phyloP scores from a whole-genome alignment of 192 early-diverging fungal genomes.

The Lobosporangium transversale region DNA sequence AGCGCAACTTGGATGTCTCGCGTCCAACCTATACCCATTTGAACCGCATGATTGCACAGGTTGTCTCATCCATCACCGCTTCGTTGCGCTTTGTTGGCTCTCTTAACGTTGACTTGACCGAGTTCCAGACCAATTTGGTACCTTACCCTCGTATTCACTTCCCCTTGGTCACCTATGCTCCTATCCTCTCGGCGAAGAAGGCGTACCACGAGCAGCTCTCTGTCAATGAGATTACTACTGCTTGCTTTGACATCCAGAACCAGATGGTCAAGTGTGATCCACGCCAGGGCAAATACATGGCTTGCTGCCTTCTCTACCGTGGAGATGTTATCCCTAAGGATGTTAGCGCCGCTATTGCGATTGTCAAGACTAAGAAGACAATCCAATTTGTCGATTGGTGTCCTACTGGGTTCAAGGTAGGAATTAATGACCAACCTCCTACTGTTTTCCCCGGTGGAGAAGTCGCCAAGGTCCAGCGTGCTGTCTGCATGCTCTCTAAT shows the following conservation, averaged over 20 bases:
- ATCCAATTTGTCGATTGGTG: constrained; percentile 99
- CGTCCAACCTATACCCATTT: constrained; percentile 97
- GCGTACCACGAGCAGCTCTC: constrained; percentile 96
- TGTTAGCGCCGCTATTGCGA: constrained; percentile 87
- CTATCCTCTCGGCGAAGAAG: constrained; percentile 94
- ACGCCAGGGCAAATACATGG: constrained; percentile 98
- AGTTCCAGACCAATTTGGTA: constrained; percentile 99
- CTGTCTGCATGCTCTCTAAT: constrained; percentile 99
- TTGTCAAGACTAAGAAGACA: constrained; percentile 95
- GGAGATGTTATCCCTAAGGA: constrained; percentile 99
- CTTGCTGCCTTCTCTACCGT: constrained; percentile 98
- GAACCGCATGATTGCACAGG: constrained; percentile 98
- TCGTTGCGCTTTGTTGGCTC: constrained; percentile 99
- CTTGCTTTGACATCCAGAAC: constrained; percentile 98
- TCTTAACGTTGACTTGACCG: constrained; percentile 98
- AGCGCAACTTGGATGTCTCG: constrained; percentile 96
- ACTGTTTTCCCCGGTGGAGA: constrained; percentile 75
- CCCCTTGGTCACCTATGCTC: constrained; percentile 98
- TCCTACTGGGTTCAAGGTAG: constrained; percentile 99
- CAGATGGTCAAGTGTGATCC: constrained; percentile 99
- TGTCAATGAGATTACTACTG: constrained; percentile 94
- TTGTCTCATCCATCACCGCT: constrained; percentile 99
- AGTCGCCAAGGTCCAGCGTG: constrained; percentile 95
- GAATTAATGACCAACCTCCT: constrained; percentile 96
- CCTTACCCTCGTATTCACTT: constrained; percentile 99